Evolutionary conservation across 2,329 filamentous ascomycete genomes (phyloP).

Genomic region (Hypomyces perniciosus): DNA sequence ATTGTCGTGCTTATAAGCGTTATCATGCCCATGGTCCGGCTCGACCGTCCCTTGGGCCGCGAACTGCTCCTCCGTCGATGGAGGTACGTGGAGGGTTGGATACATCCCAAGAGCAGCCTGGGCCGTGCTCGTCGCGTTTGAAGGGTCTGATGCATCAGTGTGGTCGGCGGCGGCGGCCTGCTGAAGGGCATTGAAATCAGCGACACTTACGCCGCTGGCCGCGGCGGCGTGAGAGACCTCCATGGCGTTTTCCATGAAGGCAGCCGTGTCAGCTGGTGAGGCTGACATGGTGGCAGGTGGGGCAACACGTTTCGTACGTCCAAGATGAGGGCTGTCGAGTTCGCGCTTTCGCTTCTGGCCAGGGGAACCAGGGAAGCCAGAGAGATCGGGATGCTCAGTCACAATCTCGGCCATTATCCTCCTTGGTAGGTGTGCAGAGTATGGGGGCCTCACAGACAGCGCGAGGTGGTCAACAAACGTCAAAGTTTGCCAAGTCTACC

Average conservation of each 20-base stretch:
- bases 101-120: conserved; percentile 56
- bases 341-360: conserved; percentile 52
- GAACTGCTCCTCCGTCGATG: conserved; percentile 54
- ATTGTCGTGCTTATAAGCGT: conserved; percentile 23
- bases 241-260: conserved; percentile 51
- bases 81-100: conserved; percentile 52
- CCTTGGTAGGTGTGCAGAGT: background rate
- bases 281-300: conserved; percentile 41
- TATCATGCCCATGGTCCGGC: conserved; percentile 12
- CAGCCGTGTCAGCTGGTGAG: conserved; percentile 37
- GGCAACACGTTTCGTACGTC: conserved; percentile 45
- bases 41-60: conserved; percentile 43
- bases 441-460: background rate
- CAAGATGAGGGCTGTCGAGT: conserved; percentile 43
- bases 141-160: conserved; percentile 42
- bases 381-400: conserved; percentile 43
- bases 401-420: conserved; percentile 42
- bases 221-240: conserved; percentile 36
- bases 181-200: conserved; percentile 52
- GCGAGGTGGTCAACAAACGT: background rate
- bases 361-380: conserved; percentile 36
- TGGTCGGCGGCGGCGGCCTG: conserved; percentile 45
- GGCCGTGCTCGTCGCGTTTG: conserved; percentile 53
- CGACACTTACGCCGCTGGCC: conserved; percentile 40
- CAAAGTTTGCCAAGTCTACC: background rate